Evolutionary conservation across 257 asterid species (phyloP).

Genomic region (Nicotiana paniculata): DNA sequence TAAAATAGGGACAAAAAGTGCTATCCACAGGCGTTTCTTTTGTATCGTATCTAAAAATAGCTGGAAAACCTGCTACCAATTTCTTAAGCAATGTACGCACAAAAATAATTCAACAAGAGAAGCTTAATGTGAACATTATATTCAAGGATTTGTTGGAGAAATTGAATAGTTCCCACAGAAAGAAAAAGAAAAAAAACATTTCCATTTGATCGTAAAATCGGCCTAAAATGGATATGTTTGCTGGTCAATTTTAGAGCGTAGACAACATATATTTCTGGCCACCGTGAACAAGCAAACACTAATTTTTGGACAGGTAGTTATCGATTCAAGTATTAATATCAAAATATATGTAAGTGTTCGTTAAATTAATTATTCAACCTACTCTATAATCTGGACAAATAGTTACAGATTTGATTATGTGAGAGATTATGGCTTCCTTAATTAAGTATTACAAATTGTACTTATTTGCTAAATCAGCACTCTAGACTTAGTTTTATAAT

Average conservation of each 20-base stretch:
- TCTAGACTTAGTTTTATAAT: background rate
- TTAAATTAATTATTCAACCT: background rate
- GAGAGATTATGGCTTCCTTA: background rate
- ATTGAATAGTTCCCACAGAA: slow-evolving; percentile 33
- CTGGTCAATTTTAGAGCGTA: slow-evolving; percentile 28
- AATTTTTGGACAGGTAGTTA: slow-evolving; percentile 17
- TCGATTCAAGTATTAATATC: background rate
- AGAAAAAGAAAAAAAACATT: background rate
- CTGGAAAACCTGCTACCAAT: background rate
- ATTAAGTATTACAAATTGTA: slow-evolving; percentile 4
- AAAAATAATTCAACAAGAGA: background rate
- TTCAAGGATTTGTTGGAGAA: slow-evolving; percentile 32
- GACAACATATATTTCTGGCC: slow-evolving; percentile 18
- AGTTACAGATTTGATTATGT: background rate
- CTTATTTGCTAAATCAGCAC: background rate
- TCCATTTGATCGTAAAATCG: slow-evolving; percentile 11
- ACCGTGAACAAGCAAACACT: slow-evolving; percentile 1
- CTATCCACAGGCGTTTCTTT: slow-evolving; percentile 19
- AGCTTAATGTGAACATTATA: background rate
- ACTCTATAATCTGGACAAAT: slow-evolving; percentile 1
- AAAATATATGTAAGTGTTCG: background rate
- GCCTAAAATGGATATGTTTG: slow-evolving; percentile 15
- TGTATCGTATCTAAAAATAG: slow-evolving; percentile 21
- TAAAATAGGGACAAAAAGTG: slow-evolving; percentile 22
- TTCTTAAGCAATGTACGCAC: background rate